Conservation (phyloP, 352 stramenopile species). For the Pythium guiyangense region DNA sequence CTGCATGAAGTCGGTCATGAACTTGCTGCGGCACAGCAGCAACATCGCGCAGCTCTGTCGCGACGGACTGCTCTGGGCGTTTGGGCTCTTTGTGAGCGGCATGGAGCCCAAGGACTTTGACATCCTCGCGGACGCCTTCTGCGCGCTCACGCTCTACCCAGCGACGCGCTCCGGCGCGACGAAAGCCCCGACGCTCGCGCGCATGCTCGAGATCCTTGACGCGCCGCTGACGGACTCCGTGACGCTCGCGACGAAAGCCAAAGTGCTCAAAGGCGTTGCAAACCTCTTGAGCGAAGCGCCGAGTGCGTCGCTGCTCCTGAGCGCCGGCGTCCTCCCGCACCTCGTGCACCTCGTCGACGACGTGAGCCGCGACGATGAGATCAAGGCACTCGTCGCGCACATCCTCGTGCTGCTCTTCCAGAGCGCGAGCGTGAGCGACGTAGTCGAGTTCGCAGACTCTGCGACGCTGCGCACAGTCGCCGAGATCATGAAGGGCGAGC, state of each 20-base stretch:
- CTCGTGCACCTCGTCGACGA: slow-evolving; percentile 26
- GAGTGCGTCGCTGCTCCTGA: slow-evolving; percentile 20
- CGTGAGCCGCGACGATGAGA: slow-evolving; percentile 13
- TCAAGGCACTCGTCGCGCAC: slow-evolving; percentile 18
- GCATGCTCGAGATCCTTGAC: slow-evolving; percentile 37
- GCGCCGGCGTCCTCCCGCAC: slow-evolving; percentile 20
- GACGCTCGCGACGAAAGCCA: slow-evolving; percentile 23
- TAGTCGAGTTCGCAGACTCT: slow-evolving; percentile 27
- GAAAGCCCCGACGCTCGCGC: slow-evolving; percentile 32
- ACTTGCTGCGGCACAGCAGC: slow-evolving; percentile 40
- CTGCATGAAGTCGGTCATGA: slow-evolving; percentile 68
- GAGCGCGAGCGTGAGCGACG: slow-evolving; percentile 18
- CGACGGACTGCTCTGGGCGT: slow-evolving; percentile 68
- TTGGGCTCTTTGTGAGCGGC: slow-evolving; percentile 48
- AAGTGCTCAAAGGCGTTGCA: slow-evolving; percentile 39
- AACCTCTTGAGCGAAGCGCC: slow-evolving; percentile 44
- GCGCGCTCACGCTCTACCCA: slow-evolving; percentile 49
- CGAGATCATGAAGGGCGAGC: slow-evolving; percentile 14
- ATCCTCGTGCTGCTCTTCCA: slow-evolving; percentile 30
- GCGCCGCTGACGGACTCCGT: neutral
- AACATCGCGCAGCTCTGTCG: slow-evolving; percentile 60
- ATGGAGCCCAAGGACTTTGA: slow-evolving; percentile 55
- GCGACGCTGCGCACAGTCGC: slow-evolving; percentile 17
- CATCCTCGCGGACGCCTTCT: slow-evolving; percentile 63
- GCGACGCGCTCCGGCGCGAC: slow-evolving; percentile 39